These are phyloP conservation scores for Marchantia paleacea DNA, from an alignment of 225 moss, liverwort and hornwort species.

Conservation along the genomic window DNA sequence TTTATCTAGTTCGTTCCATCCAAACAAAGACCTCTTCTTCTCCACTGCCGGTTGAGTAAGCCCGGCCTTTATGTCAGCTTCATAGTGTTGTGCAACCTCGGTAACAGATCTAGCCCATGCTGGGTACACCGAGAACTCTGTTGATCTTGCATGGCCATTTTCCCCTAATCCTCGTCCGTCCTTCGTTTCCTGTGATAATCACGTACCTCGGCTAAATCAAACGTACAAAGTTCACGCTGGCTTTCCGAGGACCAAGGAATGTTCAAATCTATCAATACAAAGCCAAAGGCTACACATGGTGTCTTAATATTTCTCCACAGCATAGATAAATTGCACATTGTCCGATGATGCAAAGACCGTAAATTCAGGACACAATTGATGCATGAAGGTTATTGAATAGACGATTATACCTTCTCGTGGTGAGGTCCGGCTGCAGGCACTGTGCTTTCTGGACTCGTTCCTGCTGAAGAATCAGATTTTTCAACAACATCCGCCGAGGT, in stretches of 20 bases:
- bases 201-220: slow-evolving; percentile 19
- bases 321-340: neutral
- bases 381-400: neutral
- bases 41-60: slow-evolving; percentile 39
- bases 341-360: neutral
- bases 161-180: neutral
- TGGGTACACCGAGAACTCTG: slow-evolving; percentile 16
- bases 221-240: neutral
- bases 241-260: neutral
- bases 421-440: slow-evolving; percentile 1
- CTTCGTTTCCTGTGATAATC: slow-evolving; percentile 24
- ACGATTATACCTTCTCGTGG: slow-evolving; percentile 1
- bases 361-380: neutral
- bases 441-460: neutral
- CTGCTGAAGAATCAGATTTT: neutral
- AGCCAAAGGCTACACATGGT: neutral
- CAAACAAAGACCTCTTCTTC: slow-evolving; percentile 38
- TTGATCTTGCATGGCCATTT: neutral
- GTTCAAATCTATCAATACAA: neutral
- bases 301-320: too few relatives aligned
- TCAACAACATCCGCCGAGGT: neutral
- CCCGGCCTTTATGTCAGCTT: slow-evolving; percentile 40
- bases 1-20: slow-evolving; percentile 64
- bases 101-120: slow-evolving; percentile 58
- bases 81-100: slow-evolving; percentile 42